Base-by-base conservation (phyloP, 495 filamentous ascomycete species). In the Aspergillus homomorphus region DNA sequence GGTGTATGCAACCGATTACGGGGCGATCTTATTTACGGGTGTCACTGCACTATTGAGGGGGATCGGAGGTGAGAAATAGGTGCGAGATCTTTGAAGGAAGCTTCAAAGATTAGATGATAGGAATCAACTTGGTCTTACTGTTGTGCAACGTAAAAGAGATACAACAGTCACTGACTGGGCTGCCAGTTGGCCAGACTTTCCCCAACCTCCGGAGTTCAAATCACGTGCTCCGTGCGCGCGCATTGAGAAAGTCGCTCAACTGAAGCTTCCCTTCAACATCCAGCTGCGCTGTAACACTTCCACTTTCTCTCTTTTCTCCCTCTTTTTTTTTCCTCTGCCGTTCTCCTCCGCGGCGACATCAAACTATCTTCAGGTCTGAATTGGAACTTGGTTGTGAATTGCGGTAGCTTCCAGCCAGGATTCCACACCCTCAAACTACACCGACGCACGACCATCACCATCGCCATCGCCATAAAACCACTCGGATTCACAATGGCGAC, bases 1-100 rank as follows among this genome's bases (percentile, higher is more conserved):
- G 2, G 77, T 70, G 0, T 80, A 73, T 56, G 66, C 62, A 3
- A 75, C 72, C 3, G 59, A 73, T 16, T 80, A 78, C 59, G 76
- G 77, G 6, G 58, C 61, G 59, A 78, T 80, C 54, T 58, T 80
- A 22, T 80, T 80, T 48, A 80, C 77, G 18, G 77, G 75, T 10
- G 61, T 79, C 22, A 78, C 72, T 15, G 73, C 72, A 0, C 43
- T 71, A 21, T 55, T 75, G 7, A n/a, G n/a, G 73, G 73, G 2
- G 71, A 63, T 4, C 73, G 72, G 70, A 65, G 69, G 22, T 73
- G 71, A 64, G 72, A 63, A 62, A 20, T 68, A 65, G 57, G 30
- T 38, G 5, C 2, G 33, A 12, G 10, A 9, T 5, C 10, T 38
- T 38, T 12, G 33, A 12, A 38, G 15, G 4, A 12, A 12, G 4